Percentiles rank a stretch among this genome's conserved stretches.
These are phyloP conservation scores for Aspergillus floridensis DNA, from an alignment of 2,329 filamentous ascomycete species.

Conservation along the genomic window DNA sequence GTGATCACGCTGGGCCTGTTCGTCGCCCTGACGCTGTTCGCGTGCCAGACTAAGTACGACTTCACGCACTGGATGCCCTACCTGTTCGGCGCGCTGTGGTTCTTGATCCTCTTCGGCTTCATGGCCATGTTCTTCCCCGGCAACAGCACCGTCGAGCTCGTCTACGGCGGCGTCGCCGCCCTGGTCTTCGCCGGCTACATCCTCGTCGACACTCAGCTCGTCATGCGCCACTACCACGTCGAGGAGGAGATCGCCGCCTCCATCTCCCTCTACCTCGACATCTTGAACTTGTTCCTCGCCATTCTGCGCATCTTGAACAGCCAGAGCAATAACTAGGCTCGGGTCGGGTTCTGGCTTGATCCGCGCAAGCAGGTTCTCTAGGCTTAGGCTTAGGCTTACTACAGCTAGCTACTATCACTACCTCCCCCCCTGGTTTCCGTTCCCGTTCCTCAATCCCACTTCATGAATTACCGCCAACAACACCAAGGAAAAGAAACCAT, in stretches of 20 bases:
- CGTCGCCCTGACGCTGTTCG: slow-evolving; percentile 69
- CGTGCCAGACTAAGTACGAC: slow-evolving; percentile 97
- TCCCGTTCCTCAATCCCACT: too few species aligned
- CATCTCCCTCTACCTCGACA: slow-evolving; percentile 91
- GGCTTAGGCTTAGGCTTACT: too few species aligned
- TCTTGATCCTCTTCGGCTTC: slow-evolving; percentile 86
- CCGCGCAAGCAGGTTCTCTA: too few species aligned
- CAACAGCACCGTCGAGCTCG: slow-evolving; percentile 74
- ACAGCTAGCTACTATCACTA: too few species aligned
- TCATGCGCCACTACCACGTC: slow-evolving; percentile 93
- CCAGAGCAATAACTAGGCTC: slow-evolving; percentile 78
- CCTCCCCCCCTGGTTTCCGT: too few species aligned
- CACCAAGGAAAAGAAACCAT: too few species aligned
- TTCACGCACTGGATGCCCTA: slow-evolving; percentile 98
- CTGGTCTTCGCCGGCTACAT: slow-evolving; percentile 94
- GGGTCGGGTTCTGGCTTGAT: too few species aligned
- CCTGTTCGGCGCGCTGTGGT: slow-evolving; percentile 86
- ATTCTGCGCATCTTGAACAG: slow-evolving; percentile 96
- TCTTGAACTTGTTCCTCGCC: slow-evolving; percentile 94
- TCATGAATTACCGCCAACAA: too few species aligned
- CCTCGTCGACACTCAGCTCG: slow-evolving; percentile 90
- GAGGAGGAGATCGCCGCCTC: slow-evolving; percentile 96
- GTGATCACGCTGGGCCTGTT: slow-evolving; percentile 73
- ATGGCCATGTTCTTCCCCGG: slow-evolving; percentile 86
- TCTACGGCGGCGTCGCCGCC: slow-evolving; percentile 78